Base-by-base conservation (phyloP, 2,329 filamentous ascomycete genomes). In the Neoscytalidium dimidiatum region DNA sequence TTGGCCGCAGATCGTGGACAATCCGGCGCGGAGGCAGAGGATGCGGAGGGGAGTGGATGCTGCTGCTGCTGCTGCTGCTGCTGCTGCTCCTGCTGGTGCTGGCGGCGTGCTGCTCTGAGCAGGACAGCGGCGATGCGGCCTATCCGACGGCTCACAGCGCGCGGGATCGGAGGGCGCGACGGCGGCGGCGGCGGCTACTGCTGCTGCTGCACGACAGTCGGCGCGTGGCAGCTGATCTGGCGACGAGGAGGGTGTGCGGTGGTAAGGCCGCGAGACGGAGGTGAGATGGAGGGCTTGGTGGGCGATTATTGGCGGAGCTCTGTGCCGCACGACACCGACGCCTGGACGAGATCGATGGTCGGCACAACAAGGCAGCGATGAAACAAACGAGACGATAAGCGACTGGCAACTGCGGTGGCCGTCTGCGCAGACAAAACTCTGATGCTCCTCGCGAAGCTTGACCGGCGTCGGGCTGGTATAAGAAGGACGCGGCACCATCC, bases 201-300 rank as follows among this genome's bases (percentile, higher is more conserved):
- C 43, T 48, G 43, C 43, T 48, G 46, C 46, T 49, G 46, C 46
- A 49, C 46, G 14, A 29, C 46, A 29, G 23, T 26, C 23, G 43
- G 58, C 43, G 43, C 31, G 58, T 62, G 58, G 58, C 58, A 62
- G 58, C 58, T 62, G 58, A 62, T 62, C 44, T 49, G 43, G 58
- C 58, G 43, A 17, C 9, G 56, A 23, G 4, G 53, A 58, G 38
- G 38, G 41, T 23, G 33, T 3, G 51, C 51, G 33, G 33, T 56
- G 51, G 31, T 56, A 57, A 57, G 52, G 52, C 52, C 35, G 52
- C 52, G 41, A 44, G 56, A 33, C 56, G 26, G 38, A 33, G 56
- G 41, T 46, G 56, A 44, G 56, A 60, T 35, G 33, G 52, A 21
- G 56, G 23, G 43, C 43, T 28, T 26, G 43, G 44, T 62, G 44